A percentile compares a stretch with the other conserved stretches of the same genome.
These are phyloP conservation scores for Malassezia furfur DNA, from an alignment of 1,284 basidiomycete species.

Conservation along the genomic window DNA sequence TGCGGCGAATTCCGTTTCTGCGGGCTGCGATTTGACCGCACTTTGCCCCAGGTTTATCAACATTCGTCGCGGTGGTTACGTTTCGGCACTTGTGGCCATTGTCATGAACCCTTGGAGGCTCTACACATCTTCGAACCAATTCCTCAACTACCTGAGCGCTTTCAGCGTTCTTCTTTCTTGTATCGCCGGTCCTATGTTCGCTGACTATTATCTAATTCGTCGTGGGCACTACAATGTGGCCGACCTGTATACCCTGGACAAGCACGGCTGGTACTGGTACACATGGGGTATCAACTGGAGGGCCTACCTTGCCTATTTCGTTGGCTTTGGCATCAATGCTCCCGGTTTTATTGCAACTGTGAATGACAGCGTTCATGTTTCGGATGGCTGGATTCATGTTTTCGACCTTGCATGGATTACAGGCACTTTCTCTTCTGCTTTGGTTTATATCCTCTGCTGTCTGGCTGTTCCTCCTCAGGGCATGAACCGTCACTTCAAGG, in stretches of 20 bases:
- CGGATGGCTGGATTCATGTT: conserved; percentile 3
- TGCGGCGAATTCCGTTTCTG: conserved; percentile 72
- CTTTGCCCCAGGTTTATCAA: conserved; percentile 67
- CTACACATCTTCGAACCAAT: conserved; percentile 64
- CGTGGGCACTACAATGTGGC: conserved; percentile 63
- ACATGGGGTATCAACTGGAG: conserved; percentile 58
- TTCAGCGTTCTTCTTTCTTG: conserved; percentile 51
- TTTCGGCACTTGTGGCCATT: conserved; percentile 65
- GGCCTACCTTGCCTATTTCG: conserved; percentile 62
- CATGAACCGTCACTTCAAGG: conserved; percentile 6
- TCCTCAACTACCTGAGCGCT: conserved; percentile 72
- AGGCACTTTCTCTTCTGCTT: conserved; percentile 2
- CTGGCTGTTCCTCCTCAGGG: neutral
- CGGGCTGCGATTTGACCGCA: conserved; percentile 74
- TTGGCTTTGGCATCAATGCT: conserved; percentile 71
- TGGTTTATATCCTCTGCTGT: conserved; percentile 3
- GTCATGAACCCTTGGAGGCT: conserved; percentile 70
- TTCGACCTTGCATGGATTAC: conserved; percentile 13
- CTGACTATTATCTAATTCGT: conserved; percentile 66
- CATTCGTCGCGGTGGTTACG: conserved; percentile 71
- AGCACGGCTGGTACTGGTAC: conserved; percentile 60
- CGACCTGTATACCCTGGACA: conserved; percentile 58
- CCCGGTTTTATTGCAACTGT: conserved; percentile 54
- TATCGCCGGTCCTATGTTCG: conserved; percentile 49
- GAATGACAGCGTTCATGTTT: neutral